Base-by-base conservation (phyloP, 2,329 filamentous ascomycete species). In the Ascomycota sp. region DNA sequence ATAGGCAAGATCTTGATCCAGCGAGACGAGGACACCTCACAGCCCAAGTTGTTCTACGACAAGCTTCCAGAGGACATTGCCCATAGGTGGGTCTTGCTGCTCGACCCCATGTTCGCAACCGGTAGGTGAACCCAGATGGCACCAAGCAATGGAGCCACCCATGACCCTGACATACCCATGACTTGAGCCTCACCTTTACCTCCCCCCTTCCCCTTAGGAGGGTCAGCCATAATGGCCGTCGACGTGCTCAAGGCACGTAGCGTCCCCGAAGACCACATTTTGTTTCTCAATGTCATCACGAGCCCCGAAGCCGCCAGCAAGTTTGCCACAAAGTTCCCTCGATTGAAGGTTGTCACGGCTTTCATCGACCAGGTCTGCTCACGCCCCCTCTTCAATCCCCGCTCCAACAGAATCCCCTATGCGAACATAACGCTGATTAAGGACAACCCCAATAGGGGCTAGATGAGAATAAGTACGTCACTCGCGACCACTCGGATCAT, bases 61-160 rank as follows among this genome's bases (percentile, higher is more conserved):
- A 98, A 98, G 59, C 66, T 98, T 23, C 89, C 89, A 6, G 76
- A 82, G 47, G 89, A 98, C 49, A 94, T 98, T 51, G 70, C 78
- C 17, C 69, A 86, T 32, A 65, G 89, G 51, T 98, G 89, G 85
- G 86, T 94, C 23, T 59, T 98, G 35, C 61, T 98, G 27, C 58
- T 98, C 27, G 89, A 98, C 49, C 89, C 89, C n/a, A 98, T 98
- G 89, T 85, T 98, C 56, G 89, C 89, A 33, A 98, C 89, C 41
- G 85, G 82, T 85, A 55, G 44, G 62, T 28, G 20, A 7, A 4
- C 9, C 8, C 7, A 27, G 6, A 13, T 5, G 15, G 5, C 3
- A 10, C 4, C 10, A 19, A 10, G 9, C 4, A 4, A 11, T 17
- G 3, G 8, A 28, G 20, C 10, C 21, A 31, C 5, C 20, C 26